phyloP scores from a whole-genome alignment of 495 filamentous ascomycete genomes.

The Lasiosphaeris hirsuta region DNA sequence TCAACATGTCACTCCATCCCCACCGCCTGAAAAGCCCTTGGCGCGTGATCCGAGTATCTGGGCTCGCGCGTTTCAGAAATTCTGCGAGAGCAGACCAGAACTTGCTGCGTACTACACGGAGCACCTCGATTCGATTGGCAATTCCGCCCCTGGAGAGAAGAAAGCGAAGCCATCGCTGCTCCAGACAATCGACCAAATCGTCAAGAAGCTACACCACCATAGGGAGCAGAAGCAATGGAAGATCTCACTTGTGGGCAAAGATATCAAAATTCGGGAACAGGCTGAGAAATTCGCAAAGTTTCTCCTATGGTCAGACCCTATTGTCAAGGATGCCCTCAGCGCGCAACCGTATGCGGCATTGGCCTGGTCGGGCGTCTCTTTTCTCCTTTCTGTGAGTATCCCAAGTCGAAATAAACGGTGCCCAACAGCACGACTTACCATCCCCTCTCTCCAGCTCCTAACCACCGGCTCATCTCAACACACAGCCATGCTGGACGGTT shows the following conservation, averaged over 20 bases:
- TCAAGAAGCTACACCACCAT: constrained; percentile 22
- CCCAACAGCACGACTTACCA: too few species aligned
- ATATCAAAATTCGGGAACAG: constrained; percentile 26
- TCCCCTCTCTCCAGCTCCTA: constrained; percentile 21
- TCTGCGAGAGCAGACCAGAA: background rate
- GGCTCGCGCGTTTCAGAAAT: background rate
- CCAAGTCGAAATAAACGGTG: background rate
- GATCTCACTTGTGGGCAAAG: constrained; percentile 16
- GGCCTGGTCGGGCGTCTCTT: constrained; percentile 31
- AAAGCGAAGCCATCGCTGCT: background rate
- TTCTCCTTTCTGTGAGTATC: constrained; percentile 30
- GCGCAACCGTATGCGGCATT: constrained; percentile 32
- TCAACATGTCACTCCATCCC: too few species aligned
- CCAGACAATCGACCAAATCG: constrained; percentile 7
- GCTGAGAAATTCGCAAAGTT: constrained; percentile 31
- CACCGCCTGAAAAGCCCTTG: too few species aligned
- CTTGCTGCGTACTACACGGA: constrained; percentile 3
- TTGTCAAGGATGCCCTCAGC: constrained; percentile 27
- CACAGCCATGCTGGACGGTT: constrained; percentile 24
- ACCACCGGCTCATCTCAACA: constrained; percentile 20
- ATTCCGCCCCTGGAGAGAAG: background rate
- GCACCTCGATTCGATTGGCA: constrained; percentile 1
- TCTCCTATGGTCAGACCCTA: constrained; percentile 29
- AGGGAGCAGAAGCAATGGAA: constrained; percentile 27
- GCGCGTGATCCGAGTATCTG: constrained; percentile 6